A percentile compares a stretch with the other conserved stretches of the same genome.
Conservation (phyloP, 2,329 filamentous ascomycete species). For the Calonectria crousiana region DNA sequence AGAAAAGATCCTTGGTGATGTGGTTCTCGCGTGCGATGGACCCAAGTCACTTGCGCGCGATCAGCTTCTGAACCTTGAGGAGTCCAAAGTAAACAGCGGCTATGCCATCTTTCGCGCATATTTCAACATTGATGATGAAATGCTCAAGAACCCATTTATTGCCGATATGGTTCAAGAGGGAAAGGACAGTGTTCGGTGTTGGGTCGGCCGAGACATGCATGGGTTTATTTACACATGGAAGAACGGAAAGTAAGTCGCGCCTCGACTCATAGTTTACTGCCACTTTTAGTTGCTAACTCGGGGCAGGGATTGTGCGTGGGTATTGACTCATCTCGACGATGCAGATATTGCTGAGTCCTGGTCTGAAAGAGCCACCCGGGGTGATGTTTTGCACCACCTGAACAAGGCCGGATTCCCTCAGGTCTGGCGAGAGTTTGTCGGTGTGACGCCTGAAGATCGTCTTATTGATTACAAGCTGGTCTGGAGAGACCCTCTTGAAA, state of each 20-base stretch:
- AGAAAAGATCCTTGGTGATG: slow-evolving; percentile 6
- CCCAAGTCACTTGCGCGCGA: slow-evolving; percentile 17
- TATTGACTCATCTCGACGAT: not conserved
- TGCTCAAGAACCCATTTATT: slow-evolving; percentile 9
- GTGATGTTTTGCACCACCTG: slow-evolving; percentile 4
- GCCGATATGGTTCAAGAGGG: not conserved
- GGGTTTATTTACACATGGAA: slow-evolving; percentile 19
- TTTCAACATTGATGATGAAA: slow-evolving; percentile 12
- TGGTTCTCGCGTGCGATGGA: slow-evolving; percentile 15
- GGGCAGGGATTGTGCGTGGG: not conserved
- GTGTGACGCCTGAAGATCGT: slow-evolving; percentile 1
- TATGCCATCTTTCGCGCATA: slow-evolving; percentile 20
- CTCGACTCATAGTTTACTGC: too few relatives aligned
- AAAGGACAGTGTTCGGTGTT: not conserved
- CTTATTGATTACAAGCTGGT: slow-evolving; percentile 20
- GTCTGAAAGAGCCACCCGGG: not conserved
- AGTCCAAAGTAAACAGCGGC: slow-evolving; percentile 17
- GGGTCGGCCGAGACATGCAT: slow-evolving; percentile 20
- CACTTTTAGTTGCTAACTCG: not conserved
- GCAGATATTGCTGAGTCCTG: slow-evolving; percentile 17
- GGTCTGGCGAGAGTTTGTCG: slow-evolving; percentile 3
- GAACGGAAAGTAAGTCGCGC: not conserved
- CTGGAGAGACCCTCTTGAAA: slow-evolving; percentile 17
- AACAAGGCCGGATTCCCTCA: slow-evolving; percentile 15
- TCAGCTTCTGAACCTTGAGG: slow-evolving; percentile 6